Evolutionary conservation across 306 rosid species (phyloP).

Genomic region (Casuarina equisetifolia): DNA sequence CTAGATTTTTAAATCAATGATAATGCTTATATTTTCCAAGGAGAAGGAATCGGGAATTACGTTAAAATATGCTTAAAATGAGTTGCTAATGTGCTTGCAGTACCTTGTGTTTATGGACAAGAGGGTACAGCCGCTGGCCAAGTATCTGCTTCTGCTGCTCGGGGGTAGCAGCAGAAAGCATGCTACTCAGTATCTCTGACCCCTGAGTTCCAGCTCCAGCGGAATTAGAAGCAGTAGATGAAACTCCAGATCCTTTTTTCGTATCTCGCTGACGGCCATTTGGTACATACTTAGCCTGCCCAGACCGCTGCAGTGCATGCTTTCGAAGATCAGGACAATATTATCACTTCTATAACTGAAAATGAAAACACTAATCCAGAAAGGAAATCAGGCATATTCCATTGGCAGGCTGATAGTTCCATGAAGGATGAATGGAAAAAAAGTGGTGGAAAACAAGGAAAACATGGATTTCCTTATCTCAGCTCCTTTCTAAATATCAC

Average conservation of each 20-base stretch:
- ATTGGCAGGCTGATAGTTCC: neutral
- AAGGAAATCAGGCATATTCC: neutral
- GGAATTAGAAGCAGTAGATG: conserved; percentile 46
- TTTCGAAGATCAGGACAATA: conserved; percentile 19
- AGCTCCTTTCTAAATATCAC: neutral
- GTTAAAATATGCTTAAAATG: neutral
- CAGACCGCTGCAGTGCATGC: conserved; percentile 42
- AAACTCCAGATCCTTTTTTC: conserved; percentile 57
- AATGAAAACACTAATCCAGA: neutral
- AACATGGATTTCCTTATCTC: neutral
- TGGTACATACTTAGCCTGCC: conserved; percentile 52
- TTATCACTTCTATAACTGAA: neutral
- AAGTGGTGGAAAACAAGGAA: neutral
- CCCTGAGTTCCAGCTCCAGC: conserved; percentile 50
- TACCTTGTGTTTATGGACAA: conserved; percentile 67
- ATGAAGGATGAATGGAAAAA: neutral
- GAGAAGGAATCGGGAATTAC: neutral
- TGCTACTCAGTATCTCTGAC: conserved; percentile 65
- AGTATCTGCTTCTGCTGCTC: conserved; percentile 81
- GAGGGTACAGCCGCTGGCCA: conserved; percentile 69
- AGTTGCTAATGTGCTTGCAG: conserved; percentile 3
- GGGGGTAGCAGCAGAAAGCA: conserved; percentile 72
- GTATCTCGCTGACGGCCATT: conserved; percentile 48
- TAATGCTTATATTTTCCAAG: neutral
- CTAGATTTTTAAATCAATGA: neutral